Evolutionary conservation across 495 filamentous ascomycete genomes (phyloP), one percentile per base, ranked within the genome.

Genomic region (Aspergillus taichungensis): DNA sequence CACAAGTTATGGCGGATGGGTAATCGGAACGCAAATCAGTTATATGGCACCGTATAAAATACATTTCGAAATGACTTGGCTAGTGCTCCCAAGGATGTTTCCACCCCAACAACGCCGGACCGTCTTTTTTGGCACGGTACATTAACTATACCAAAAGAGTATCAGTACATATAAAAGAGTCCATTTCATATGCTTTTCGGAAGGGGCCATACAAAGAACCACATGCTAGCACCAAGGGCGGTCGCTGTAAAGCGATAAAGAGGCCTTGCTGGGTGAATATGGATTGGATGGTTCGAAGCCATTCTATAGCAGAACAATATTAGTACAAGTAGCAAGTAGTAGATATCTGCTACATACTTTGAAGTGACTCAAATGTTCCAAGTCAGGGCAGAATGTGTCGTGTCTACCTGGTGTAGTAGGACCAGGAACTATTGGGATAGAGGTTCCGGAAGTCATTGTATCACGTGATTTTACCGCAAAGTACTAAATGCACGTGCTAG

Each of bases 31-130:
- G 18, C 18, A 24, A 2, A 24, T 24, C 18, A 24, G 4, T 24
- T 24, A 24, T 24, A 24, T 24, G 18, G 18, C 18, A 24, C 18
- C 18, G 18, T 24, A 24, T 24, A 2, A 24, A 24, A 24, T 24
- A 24, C 18, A 24, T 4, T 24, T 24, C 18, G 18, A 24, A 24
- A 4, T 24, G 18, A 24, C 1, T 4, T 24, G 18, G 13, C 62
- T 78, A 98, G 72, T 99, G 94, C 54, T 99, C 92, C 94, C 94
- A 99, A 42, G 92, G 94, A 62, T 97, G 94, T 69, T 87, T 97
- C 87, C 82, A 90, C 54, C 92, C 92, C 47, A 99, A 55, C 43
- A 99, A 69, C 30, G 80, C 92, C 10, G 92, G 75, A 14, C 82
- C 82, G 59, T 99, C 92, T 68, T 97, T 86, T 77, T 88, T 94